Evolutionary conservation across 192 early-diverging fungal genomes (phyloP).

Genomic region (Coemansia sp.): DNA sequence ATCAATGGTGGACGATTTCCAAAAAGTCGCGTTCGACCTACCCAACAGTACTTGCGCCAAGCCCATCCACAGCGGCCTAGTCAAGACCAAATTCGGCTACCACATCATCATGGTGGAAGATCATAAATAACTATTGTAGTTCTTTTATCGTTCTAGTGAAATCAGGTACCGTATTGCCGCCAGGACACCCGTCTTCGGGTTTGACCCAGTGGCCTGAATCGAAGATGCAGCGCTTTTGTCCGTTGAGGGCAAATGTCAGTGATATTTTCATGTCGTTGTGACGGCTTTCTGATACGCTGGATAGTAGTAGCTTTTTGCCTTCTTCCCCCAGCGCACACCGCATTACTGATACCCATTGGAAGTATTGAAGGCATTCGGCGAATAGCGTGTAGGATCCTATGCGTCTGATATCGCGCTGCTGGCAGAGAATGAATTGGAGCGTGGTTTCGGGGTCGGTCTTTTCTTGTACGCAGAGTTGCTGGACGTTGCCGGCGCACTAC

Average conservation of each 20-base stretch:
- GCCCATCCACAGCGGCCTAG: slow-evolving; percentile 68
- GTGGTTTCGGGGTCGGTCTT: slow-evolving; percentile 26
- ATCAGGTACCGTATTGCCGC: slow-evolving; percentile 28
- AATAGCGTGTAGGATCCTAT: slow-evolving; percentile 37
- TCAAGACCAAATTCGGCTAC: slow-evolving; percentile 75
- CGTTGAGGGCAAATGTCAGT: slow-evolving; percentile 43
- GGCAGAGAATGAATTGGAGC: slow-evolving; percentile 45
- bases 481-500: slow-evolving; percentile 51
- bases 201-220: slow-evolving; percentile 42
- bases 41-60: slow-evolving; percentile 61
- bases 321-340: slow-evolving; percentile 32
- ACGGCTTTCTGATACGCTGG: slow-evolving; percentile 13
- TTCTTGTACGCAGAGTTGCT: slow-evolving; percentile 51
- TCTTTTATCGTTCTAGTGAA: slow-evolving; percentile 29
- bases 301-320: slow-evolving; percentile 27
- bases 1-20: slow-evolving; percentile 72
- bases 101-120: slow-evolving; percentile 85
- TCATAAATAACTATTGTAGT: slow-evolving; percentile 40
- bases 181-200: slow-evolving; percentile 42
- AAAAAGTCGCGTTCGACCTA: slow-evolving; percentile 77
- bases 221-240: slow-evolving; percentile 30
- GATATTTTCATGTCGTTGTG: slow-evolving; percentile 19
- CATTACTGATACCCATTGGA: slow-evolving; percentile 13
- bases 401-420: slow-evolving; percentile 16
- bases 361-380: slow-evolving; percentile 27